phyloP scores from a whole-genome alignment of 2,329 filamentous ascomycete species.

The Xylariaceae sp. region DNA sequence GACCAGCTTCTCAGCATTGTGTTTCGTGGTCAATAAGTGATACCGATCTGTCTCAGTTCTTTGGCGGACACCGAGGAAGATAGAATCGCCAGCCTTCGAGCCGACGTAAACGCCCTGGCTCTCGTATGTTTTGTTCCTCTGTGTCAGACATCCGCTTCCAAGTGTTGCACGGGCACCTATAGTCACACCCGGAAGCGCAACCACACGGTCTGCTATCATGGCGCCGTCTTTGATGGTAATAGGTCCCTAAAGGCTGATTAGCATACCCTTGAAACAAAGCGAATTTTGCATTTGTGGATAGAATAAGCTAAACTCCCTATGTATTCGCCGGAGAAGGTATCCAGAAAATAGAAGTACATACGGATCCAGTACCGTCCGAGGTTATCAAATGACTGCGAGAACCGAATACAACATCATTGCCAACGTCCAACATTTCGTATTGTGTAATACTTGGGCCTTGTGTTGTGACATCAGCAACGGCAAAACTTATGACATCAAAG shows the following conservation, averaged over 20 bases:
- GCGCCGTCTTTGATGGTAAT: slow-evolving; percentile 45
- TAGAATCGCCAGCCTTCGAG: slow-evolving; percentile 10
- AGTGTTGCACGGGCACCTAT: slow-evolving; percentile 47
- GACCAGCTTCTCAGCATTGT: background rate
- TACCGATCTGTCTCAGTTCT: background rate
- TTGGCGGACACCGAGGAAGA: slow-evolving; percentile 7
- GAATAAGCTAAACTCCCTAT: no score
- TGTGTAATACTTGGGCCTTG: slow-evolving; percentile 43
- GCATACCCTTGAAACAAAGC: no score
- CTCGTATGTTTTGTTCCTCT: slow-evolving; percentile 40
- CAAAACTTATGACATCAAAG: no score
- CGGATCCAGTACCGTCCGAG: slow-evolving; percentile 46
- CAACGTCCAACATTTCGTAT: slow-evolving; percentile 52
- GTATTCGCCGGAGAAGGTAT: no score
- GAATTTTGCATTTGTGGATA: no score
- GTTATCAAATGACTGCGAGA: slow-evolving; percentile 52
- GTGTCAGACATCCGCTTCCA: slow-evolving; percentile 51
- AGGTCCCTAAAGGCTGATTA: slow-evolving; percentile 25
- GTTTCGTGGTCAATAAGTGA: background rate
- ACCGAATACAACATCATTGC: slow-evolving; percentile 57
- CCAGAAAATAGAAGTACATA: no score
- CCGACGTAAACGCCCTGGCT: slow-evolving; percentile 11
- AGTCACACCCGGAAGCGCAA: slow-evolving; percentile 47
- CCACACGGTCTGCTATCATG: slow-evolving; percentile 56
- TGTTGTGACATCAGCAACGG: no score